Percentiles rank a stretch among this genome's conserved stretches.
phyloP scores from a whole-genome alignment of 208 protist genomes.

The Leptomonas seymouri region DNA sequence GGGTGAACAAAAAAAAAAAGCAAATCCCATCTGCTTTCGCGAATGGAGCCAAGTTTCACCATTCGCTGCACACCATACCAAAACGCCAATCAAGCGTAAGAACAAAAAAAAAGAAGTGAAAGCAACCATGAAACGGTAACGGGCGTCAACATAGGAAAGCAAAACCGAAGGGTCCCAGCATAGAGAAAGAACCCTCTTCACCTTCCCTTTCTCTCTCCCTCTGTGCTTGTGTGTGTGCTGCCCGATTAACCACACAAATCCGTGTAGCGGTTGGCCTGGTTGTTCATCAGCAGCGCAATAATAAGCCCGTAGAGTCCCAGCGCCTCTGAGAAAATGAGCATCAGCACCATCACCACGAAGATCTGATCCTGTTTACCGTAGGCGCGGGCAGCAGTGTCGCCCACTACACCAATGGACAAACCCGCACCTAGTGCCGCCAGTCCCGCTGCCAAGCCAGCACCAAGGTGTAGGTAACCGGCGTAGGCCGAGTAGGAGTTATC shows the following conservation, averaged over 20 bases:
- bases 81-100: too few relatives aligned
- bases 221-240: conserved; percentile 13
- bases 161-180: too few relatives aligned
- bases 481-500: conserved; percentile 72
- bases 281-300: conserved; percentile 96
- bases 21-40: too few relatives aligned
- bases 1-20: too few relatives aligned
- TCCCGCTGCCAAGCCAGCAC: conserved; percentile 96
- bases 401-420: conserved; percentile 99
- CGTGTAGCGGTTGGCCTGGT: conserved; percentile 85
- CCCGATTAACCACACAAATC: conserved; percentile 37
- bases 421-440: conserved; percentile 96
- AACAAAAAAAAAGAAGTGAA: conserved; percentile 1
- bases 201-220: neutral
- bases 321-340: conserved; percentile 99
- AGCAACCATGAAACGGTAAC: conserved; percentile 14
- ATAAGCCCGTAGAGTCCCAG: conserved; percentile 99
- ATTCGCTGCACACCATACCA: too few relatives aligned
- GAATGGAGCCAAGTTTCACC: too few relatives aligned
- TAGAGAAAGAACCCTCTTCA: too few relatives aligned
- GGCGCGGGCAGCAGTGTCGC: conserved; percentile 94
- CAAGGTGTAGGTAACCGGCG: conserved; percentile 96
- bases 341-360: conserved; percentile 99
- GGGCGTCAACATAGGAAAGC: too few relatives aligned
- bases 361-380: conserved; percentile 97